Base-by-base conservation (phyloP, 805 yeast species). In the Komagataella populi region DNA sequence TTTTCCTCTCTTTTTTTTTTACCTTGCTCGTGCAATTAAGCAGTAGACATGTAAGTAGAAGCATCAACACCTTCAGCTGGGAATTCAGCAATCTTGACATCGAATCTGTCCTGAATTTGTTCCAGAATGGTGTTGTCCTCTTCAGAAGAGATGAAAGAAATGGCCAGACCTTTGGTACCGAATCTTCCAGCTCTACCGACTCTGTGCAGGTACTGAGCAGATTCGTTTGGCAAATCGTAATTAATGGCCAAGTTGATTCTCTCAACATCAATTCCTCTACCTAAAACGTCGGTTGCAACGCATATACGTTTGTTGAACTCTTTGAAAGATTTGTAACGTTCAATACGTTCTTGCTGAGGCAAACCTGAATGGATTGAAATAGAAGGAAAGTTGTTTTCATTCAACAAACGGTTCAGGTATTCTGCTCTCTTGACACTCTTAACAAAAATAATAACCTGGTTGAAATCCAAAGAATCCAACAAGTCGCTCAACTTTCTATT, bases 181-280 rank as follows among this genome's bases (percentile, higher is more conserved):
- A 91, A 91, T 80, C 99, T 90, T 73, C 99, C 99, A 60, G 99
- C 99, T 81, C 99, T 89, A 66, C 99, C 99, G 56, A 91, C 99
- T 76, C 99, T 88, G 77, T 91, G 99, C 68, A 91, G 80, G 72
- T 93, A 91, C 72, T 93, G 97, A 71, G 91, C 98, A 57, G 98
- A 96, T 74, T 90, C 97, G 58, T 71, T 76, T 61, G 99, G 96
- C 76, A 91, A 74, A 72, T 91, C 99, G 71, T 91, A 91, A 77
- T 91, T 93, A 76, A 91, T 89, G 55, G 99, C 99, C 69, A 91
- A 74, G 73, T 91, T 91, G 72, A 91, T 91, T 75, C 99, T 88
- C 78, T 91, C 99, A 60, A 91, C 91, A 80, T 91, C 99, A 63
- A 91, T 93, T 77, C 99, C 99, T 79, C 99, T 89, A 66, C 99